phyloP scores from a whole-genome alignment of 331 rosid species.

The Malus hybrid region DNA sequence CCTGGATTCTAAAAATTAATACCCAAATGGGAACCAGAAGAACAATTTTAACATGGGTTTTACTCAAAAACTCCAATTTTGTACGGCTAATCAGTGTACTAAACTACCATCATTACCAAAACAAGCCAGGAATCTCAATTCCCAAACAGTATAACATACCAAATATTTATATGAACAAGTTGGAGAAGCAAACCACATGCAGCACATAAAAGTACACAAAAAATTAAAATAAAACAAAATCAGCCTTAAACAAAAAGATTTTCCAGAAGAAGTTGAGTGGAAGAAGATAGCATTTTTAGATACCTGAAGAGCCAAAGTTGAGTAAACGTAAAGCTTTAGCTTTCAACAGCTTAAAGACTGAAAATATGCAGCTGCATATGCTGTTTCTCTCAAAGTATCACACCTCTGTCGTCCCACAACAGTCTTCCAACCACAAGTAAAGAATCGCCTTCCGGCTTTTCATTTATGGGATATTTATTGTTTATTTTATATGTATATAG shows the following conservation, averaged over 20 bases:
- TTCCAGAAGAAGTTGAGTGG: not conserved
- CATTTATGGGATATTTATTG: not conserved
- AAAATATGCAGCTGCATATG: not conserved
- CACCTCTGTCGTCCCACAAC: not conserved
- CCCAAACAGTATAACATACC: conserved; percentile 3
- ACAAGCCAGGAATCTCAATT: conserved; percentile 14
- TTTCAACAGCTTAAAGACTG: not conserved
- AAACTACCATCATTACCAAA: conserved; percentile 3
- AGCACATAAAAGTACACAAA: not conserved
- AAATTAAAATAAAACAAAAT: not conserved
- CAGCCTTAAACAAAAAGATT: not conserved
- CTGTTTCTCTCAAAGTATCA: not conserved
- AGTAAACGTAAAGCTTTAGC: not conserved
- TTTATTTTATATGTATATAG: not conserved
- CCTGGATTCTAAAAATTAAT: conserved; percentile 10
- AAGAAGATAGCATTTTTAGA: conserved; percentile 3
- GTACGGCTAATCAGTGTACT: conserved; percentile 2
- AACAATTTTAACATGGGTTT: conserved; percentile 11
- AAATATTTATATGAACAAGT: conserved; percentile 19
- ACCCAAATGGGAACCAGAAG: conserved; percentile 17
- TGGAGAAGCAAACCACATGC: conserved; percentile 28
- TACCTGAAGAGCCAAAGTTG: conserved; percentile 12
- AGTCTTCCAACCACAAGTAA: not conserved
- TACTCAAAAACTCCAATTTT: not conserved
- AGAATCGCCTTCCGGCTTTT: not conserved